Evolutionary conservation across 331 rosid species (phyloP), one percentile per base, ranked within the genome.

Genomic region (Acacia concinna): DNA sequence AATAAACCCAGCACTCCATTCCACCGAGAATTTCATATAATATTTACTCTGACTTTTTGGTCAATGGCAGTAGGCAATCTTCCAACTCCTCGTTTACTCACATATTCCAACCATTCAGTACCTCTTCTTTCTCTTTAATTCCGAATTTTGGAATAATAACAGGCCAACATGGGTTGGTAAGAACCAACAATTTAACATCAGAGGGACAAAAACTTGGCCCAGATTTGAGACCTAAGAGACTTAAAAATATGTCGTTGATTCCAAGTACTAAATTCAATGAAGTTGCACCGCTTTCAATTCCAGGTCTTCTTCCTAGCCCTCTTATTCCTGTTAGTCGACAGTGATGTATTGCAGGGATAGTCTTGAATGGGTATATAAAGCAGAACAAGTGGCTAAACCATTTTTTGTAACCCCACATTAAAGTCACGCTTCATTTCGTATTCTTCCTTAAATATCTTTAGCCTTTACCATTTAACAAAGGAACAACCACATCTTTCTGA

Each of bases 361-460:
- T 18, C 67, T 74, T 69, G 46, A 81, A 79, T 75, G 77, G 69
- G 38, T 49, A 67, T 37, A 31, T 46, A 69, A 74, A 74, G 71
- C n/a, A 17, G 40, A 62, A 41, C 74, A 38, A 57, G 4, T 4
- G 71, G 32, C n/a, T n/a, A 40, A 21, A 2, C 73, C 12, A 47
- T 69, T 30, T 30, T 62, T 51, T 62, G 4, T 75, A 67, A 76
- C 54, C 18, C 51, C 67, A 21, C 62, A 76, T 71, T 18, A 64
- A 82, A 64, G 30, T 54, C 84, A 18, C 35, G 13, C 30, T 70
- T 74, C 40, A 40, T 52, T 60, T 37, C 70, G 38, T 2, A 66
- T 54, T 70, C 20, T 51, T 78, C 41, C 57, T 77, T 51, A 21
- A 66, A 32, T 41, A 44, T 40, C 63, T 70, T 71, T 66, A 34